Evolutionary conservation across 192 early-diverging fungal genomes (phyloP).

Genomic region (Coemansia aciculifera): DNA sequence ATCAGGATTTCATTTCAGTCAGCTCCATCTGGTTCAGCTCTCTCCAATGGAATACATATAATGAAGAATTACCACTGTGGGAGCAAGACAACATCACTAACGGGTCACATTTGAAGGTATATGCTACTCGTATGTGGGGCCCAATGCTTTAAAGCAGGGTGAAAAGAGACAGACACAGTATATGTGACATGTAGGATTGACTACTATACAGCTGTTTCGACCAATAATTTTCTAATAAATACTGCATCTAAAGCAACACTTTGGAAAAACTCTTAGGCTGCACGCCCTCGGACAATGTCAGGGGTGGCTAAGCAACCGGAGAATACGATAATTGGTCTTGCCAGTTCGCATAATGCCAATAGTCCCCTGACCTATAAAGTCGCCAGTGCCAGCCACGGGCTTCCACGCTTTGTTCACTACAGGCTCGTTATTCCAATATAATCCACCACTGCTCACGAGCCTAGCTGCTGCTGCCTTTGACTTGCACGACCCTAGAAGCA

Average conservation of each 20-base stretch:
- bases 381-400: constrained; percentile 16
- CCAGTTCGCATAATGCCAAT: constrained; percentile 75
- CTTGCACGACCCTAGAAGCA: constrained; percentile 61
- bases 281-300: neutral
- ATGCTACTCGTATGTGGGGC: neutral
- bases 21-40: neutral
- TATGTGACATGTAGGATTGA: neutral
- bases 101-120: neutral
- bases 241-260: neutral
- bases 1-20: neutral
- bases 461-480: constrained; percentile 80
- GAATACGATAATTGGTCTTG: constrained; percentile 73
- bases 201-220: neutral
- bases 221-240: neutral
- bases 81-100: neutral
- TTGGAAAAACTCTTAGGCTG: neutral
- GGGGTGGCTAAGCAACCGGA: constrained; percentile 25
- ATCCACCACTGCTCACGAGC: constrained; percentile 71
- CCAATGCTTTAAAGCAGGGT: neutral
- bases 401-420: constrained; percentile 37
- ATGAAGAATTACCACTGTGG: neutral
- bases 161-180: neutral
- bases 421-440: constrained; percentile 63
- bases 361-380: constrained; percentile 64
- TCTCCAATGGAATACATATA: neutral